Evolutionary conservation across 192 early-diverging fungal species (phyloP).

Genomic region (Rhizophagus sp.): DNA sequence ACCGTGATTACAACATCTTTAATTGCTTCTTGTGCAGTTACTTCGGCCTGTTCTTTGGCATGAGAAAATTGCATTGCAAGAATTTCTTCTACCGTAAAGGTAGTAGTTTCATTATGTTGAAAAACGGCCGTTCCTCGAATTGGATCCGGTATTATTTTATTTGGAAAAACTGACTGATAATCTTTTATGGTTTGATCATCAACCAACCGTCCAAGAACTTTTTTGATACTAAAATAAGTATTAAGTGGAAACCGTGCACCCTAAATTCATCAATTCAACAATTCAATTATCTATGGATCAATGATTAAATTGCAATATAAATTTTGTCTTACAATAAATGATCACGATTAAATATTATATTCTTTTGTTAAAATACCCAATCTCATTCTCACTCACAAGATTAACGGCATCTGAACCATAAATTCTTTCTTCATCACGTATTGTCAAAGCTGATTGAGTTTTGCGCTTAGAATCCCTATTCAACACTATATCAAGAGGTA

Average conservation of each 20-base stretch:
- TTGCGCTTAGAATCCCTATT: slow-evolving; percentile 97
- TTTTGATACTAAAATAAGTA: slow-evolving; percentile 84
- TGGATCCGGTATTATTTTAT: slow-evolving; percentile 74
- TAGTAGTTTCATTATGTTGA: slow-evolving; percentile 53
- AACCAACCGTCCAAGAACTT: slow-evolving; percentile 75
- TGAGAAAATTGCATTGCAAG: slow-evolving; percentile 92
- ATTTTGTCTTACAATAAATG: not conserved
- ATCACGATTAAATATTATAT: not conserved
- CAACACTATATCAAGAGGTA: slow-evolving; percentile 90
- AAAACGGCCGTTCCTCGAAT: slow-evolving; percentile 71
- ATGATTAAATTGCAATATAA: not conserved
- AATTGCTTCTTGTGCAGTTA: slow-evolving; percentile 71
- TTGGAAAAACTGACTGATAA: slow-evolving; percentile 76
- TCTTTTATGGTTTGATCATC: slow-evolving; percentile 68
- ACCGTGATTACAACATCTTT: slow-evolving; percentile 92
- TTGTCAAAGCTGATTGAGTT: slow-evolving; percentile 78
- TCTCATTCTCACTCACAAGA: slow-evolving; percentile 50
- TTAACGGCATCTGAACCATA: slow-evolving; percentile 88
- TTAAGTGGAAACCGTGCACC: slow-evolving; percentile 77
- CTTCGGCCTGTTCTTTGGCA: slow-evolving; percentile 82
- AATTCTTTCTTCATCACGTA: slow-evolving; percentile 78
- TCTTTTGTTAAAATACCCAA: not conserved
- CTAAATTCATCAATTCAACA: slow-evolving; percentile 44
- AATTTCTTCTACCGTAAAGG: slow-evolving; percentile 81
- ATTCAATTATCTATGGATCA: not conserved